Conservation (phyloP, 2,329 filamentous ascomycete genomes). For the Cytospora leucostoma region DNA sequence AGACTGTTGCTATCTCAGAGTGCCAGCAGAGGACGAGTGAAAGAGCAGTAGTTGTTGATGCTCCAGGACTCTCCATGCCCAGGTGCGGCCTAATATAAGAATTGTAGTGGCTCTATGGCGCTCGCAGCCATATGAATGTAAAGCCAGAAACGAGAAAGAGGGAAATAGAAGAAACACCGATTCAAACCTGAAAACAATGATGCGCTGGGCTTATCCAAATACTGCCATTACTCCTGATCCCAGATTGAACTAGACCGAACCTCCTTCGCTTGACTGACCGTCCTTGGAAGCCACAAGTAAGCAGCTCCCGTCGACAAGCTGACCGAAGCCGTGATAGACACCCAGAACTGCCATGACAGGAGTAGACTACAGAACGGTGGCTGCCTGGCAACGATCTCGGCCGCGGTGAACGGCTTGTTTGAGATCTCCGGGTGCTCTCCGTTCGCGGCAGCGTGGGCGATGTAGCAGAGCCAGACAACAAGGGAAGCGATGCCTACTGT, state of each 20-base stretch:
- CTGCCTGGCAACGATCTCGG: slow-evolving; percentile 6
- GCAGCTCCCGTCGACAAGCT: neutral
- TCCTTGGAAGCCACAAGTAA: neutral
- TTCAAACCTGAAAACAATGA: neutral
- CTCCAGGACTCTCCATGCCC: too few relatives aligned
- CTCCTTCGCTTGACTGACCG: neutral
- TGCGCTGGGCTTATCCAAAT: neutral
- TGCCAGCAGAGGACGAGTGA: too few relatives aligned
- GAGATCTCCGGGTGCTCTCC: slow-evolving; percentile 5
- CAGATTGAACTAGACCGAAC: too few relatives aligned
- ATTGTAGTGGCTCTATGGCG: too few relatives aligned
- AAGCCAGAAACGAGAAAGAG: too few relatives aligned
- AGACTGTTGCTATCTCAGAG: too few relatives aligned
- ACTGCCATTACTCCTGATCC: neutral
- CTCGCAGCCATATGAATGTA: too few relatives aligned
- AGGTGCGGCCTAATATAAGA: too few relatives aligned
- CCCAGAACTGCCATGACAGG: slow-evolving; percentile 24
- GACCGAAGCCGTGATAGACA: neutral
- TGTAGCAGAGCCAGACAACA: slow-evolving; percentile 4
- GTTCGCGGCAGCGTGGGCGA: neutral
- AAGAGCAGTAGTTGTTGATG: too few relatives aligned
- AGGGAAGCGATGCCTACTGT: neutral
- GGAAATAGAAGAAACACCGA: neutral
- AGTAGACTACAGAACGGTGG: slow-evolving; percentile 20
- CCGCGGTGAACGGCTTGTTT: slow-evolving; percentile 12